phyloP scores from a whole-genome alignment of 1,284 basidiomycete species.

The Malassezia obtusa region DNA sequence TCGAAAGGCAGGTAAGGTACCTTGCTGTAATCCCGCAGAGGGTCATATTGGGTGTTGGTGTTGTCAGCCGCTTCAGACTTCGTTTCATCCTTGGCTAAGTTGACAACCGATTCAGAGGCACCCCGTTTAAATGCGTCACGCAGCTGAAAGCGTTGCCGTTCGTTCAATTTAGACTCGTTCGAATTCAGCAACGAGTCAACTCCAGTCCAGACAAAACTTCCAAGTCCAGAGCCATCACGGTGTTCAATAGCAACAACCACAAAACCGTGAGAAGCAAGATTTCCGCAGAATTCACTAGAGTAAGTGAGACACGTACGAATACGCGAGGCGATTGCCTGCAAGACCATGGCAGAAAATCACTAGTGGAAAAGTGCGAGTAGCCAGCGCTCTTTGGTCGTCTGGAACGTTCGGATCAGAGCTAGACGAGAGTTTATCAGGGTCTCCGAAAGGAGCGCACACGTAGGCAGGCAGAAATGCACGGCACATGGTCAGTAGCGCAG shows the following conservation, averaged over 20 bases:
- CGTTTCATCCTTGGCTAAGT: conserved; percentile 31
- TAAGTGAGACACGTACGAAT: conserved; percentile 15
- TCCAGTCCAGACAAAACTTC: conserved; percentile 40
- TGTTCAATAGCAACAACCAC: conserved; percentile 53
- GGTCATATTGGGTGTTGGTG: neutral
- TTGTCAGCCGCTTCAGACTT: too few species aligned
- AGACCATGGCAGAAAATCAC: conserved; percentile 37
- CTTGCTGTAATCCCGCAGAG: neutral
- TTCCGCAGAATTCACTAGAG: conserved; percentile 28
- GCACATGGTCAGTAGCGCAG: conserved; percentile 23
- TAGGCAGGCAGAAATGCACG: conserved; percentile 19
- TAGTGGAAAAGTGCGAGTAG: conserved; percentile 25
- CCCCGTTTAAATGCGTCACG: neutral
- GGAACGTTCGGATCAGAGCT: neutral
- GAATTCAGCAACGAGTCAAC: neutral
- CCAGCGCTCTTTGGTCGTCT: neutral
- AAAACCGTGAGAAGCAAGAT: conserved; percentile 33
- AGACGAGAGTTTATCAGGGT: conserved; percentile 17
- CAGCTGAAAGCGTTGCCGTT: neutral
- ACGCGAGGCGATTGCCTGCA: conserved; percentile 34
- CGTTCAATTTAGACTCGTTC: neutral
- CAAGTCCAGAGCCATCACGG: conserved; percentile 52
- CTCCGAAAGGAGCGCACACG: conserved; percentile 25
- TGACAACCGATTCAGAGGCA: conserved; percentile 23
- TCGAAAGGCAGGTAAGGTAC: conserved; percentile 46